These are phyloP conservation scores for Tylopilus sp. DNA, from an alignment of 768 basidiomycete species.

Conservation along the genomic window DNA sequence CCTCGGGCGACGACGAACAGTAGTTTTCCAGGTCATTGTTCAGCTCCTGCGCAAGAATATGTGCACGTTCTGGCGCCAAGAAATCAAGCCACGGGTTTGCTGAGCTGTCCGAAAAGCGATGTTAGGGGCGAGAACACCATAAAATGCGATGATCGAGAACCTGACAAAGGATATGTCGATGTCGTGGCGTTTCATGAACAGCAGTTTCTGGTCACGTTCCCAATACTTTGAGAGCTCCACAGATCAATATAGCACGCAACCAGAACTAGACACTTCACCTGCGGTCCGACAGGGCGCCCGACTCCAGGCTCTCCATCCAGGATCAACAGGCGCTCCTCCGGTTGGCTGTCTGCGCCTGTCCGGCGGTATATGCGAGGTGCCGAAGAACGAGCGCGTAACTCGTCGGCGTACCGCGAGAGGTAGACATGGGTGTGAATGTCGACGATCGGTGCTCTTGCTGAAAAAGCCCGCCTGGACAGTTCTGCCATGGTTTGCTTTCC, in stretches of 20 bases:
- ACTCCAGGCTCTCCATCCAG: slow-evolving; percentile 76
- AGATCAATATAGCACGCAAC: slow-evolving; percentile 9
- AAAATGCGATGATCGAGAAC: slow-evolving; percentile 32
- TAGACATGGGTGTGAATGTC: slow-evolving; percentile 89
- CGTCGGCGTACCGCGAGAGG: slow-evolving; percentile 70
- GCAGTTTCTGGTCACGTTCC: slow-evolving; percentile 73
- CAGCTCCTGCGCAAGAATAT: slow-evolving; percentile 60
- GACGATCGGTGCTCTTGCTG: slow-evolving; percentile 44
- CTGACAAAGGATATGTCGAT: slow-evolving; percentile 80
- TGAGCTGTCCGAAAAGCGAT: slow-evolving; percentile 42
- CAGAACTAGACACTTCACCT: slow-evolving; percentile 38
- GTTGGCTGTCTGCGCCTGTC: slow-evolving; percentile 38
- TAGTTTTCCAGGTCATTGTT: slow-evolving; percentile 78
- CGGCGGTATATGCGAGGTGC: slow-evolving; percentile 66
- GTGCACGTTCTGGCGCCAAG: slow-evolving; percentile 64
- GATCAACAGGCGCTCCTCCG: slow-evolving; percentile 72
- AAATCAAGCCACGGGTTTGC: slow-evolving; percentile 95
- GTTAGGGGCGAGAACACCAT: slow-evolving; percentile 16
- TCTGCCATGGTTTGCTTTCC: slow-evolving; percentile 25
- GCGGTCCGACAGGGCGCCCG: slow-evolving; percentile 77
- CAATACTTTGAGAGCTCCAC: slow-evolving; percentile 51
- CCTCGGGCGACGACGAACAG: slow-evolving; percentile 61
- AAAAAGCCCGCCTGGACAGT: slow-evolving; percentile 19
- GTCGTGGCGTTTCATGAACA: slow-evolving; percentile 81
- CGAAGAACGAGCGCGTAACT: slow-evolving; percentile 59